phyloP scores from a whole-genome alignment of 805 yeast species.

The Starmerella sirachaensis region DNA sequence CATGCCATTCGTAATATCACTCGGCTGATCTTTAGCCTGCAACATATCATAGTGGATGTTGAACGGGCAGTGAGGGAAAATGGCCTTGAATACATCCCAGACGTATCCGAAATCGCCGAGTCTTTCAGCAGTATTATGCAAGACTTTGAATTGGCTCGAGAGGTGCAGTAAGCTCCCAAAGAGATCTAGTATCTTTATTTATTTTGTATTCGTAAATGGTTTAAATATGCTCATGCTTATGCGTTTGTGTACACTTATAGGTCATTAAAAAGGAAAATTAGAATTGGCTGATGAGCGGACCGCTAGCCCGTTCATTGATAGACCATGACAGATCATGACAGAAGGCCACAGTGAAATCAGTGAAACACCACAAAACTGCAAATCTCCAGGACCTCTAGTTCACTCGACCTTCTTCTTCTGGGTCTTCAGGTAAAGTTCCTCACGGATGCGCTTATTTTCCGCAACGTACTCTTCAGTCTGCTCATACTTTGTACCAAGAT shows the following conservation, averaged over 20 bases:
- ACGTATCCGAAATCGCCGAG: conserved; percentile 1
- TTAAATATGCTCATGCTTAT: no score
- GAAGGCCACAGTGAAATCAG: no score
- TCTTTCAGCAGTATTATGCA: background rate
- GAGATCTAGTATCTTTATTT: no score
- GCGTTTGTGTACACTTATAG: no score
- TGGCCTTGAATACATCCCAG: background rate
- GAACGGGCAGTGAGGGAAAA: background rate
- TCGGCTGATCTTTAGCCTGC: conserved; percentile 5
- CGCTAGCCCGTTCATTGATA: background rate
- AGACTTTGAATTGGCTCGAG: no score
- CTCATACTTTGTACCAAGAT: conserved; percentile 60
- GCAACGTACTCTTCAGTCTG: conserved; percentile 52
- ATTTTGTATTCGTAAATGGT: no score
- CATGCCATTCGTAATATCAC: conserved; percentile 5
- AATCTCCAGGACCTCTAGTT: no score
- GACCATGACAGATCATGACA: background rate
- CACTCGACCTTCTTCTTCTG: conserved; percentile 25
- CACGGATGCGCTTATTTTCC: conserved; percentile 54
- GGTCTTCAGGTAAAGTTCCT: conserved; percentile 40
- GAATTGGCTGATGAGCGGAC: background rate
- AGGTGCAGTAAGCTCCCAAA: no score
- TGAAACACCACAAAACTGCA: no score
- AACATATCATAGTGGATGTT: conserved; percentile 3
- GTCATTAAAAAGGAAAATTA: no score